Evolutionary conservation across 2,329 filamentous ascomycete genomes (phyloP).

Genomic region (Tolypocladium sp.): DNA sequence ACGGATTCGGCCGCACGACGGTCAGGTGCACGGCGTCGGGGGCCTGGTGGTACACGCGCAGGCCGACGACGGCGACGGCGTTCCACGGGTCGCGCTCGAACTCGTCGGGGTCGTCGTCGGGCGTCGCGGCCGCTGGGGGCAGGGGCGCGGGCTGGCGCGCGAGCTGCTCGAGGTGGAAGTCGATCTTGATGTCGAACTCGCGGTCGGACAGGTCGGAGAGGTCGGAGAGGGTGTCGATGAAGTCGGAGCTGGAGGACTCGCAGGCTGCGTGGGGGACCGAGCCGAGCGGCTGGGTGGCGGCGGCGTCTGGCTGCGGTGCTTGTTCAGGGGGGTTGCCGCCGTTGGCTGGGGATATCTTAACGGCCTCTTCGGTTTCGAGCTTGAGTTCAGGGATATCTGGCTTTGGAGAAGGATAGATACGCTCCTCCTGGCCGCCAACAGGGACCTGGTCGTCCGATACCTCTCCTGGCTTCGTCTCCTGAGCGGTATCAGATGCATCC

Average conservation of each 20-base stretch:
- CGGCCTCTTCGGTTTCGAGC: background rate
- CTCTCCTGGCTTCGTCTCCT: constrained; percentile 9
- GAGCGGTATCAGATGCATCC: background rate
- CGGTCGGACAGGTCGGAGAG: constrained; percentile 30
- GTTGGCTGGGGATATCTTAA: background rate
- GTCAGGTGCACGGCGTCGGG: constrained; percentile 26
- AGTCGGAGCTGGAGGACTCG: constrained; percentile 12
- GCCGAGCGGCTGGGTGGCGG: background rate
- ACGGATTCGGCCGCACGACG: constrained; percentile 28
- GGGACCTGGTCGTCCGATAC: background rate
- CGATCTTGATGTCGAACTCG: constrained; percentile 25
- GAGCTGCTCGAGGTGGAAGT: constrained; percentile 6
- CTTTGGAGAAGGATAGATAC: background rate
- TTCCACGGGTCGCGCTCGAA: constrained; percentile 53
- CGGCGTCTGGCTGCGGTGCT: background rate
- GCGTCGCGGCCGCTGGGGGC: background rate
- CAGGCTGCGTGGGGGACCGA: background rate
- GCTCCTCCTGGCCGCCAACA: background rate
- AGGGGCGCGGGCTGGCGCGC: constrained; percentile 5
- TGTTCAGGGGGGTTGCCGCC: background rate
- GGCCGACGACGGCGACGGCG: constrained; percentile 50
- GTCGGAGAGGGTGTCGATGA: constrained; percentile 13
- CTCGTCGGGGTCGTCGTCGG: constrained; percentile 39
- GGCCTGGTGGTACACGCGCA: constrained; percentile 51
- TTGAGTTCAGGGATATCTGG: too few species aligned